Evolutionary conservation across 2,329 filamentous ascomycete genomes (phyloP), one percentile per base, ranked within the genome.

Genomic region (Arachnopeziza araneosa): DNA sequence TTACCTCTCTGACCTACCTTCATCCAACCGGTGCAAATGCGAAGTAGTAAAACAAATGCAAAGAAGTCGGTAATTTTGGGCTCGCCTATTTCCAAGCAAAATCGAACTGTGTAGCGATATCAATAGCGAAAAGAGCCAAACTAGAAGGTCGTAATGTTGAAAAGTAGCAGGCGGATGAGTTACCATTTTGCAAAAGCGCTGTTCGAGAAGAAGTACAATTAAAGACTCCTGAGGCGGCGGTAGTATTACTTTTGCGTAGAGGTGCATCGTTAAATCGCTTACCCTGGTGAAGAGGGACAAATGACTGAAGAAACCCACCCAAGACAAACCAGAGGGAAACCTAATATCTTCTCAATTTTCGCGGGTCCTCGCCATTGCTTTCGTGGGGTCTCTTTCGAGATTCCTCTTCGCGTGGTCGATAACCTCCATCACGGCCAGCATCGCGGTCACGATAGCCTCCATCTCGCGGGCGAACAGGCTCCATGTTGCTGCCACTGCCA

Each of bases 401-500:
- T 53, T 76, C 75, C 60, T 81, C 78, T 59, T 82, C 75, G 60
- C 80, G 82, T 66, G 84, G 80, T 59, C 80, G 77, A 19, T 44
- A 44, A 70, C 81, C 74, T 74, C 83, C 81, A 56, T 81, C 73
- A 44, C 36, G 36, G 57, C 54, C 44, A 50, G 32, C 21, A 32
- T 81, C 73, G 58, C 79, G 80, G 62, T 83, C 79, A 55, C 80
- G 76, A 56, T 82, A 78, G 64, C 83, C 79, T 63, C 79, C 75
- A 65, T 87, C 85, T 69, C 86, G 77, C 57, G 85, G 84, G 70
- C 89, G 87, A 72, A 95, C 84, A 63, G 90, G 91, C 74, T 96
- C 91, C 75, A 89, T 88, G 76, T 96, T 95, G 77, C 90, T 90
- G 66, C 90, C 90, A 62, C 70, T 72, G 55, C 70, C 71, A 62